Evolutionary conservation across 2,329 filamentous ascomycete genomes (phyloP).

Genomic region (Fonsecaea pedrosoi): DNA sequence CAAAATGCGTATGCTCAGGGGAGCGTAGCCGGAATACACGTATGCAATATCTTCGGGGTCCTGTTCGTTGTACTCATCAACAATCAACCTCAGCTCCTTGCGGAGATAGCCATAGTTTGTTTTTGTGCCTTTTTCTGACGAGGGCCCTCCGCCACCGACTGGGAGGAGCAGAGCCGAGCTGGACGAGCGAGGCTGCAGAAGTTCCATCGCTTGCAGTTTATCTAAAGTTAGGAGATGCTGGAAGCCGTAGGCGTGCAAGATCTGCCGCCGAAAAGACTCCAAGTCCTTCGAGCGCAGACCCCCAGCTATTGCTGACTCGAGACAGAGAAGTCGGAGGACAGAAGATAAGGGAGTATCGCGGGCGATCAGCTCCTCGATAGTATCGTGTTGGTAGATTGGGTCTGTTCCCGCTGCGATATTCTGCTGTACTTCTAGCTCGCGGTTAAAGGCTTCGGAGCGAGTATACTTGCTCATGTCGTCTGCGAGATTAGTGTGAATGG

Average conservation of each 20-base stretch:
- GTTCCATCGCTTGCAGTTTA: constrained; percentile 84
- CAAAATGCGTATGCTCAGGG: constrained; percentile 85
- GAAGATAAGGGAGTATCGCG: constrained; percentile 81
- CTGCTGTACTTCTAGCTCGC: constrained; percentile 90
- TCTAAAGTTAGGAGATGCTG: constrained; percentile 91
- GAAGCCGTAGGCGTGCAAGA: constrained; percentile 92
- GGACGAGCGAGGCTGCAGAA: constrained; percentile 79
- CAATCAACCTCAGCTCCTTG: constrained; percentile 84
- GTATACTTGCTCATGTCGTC: constrained; percentile 97
- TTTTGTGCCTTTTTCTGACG: constrained; percentile 62
- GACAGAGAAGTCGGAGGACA: constrained; percentile 82
- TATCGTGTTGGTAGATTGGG: constrained; percentile 84
- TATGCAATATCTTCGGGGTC: constrained; percentile 96
- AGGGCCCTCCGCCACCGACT: constrained; percentile 65
- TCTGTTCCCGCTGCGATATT: constrained; percentile 91
- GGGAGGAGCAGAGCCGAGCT: constrained; percentile 82
- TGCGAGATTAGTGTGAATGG: constrained; percentile 86
- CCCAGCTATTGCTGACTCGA: constrained; percentile 88
- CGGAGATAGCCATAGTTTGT: constrained; percentile 91
- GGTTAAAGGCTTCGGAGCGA: constrained; percentile 84
- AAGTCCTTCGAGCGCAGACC: constrained; percentile 88
- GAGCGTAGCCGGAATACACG: constrained; percentile 96
- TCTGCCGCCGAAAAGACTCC: constrained; percentile 84
- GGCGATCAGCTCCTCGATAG: constrained; percentile 92
- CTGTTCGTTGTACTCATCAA: constrained; percentile 95